Evolutionary conservation across 768 basidiomycete genomes (phyloP).

Genomic region (Russula lepida): DNA sequence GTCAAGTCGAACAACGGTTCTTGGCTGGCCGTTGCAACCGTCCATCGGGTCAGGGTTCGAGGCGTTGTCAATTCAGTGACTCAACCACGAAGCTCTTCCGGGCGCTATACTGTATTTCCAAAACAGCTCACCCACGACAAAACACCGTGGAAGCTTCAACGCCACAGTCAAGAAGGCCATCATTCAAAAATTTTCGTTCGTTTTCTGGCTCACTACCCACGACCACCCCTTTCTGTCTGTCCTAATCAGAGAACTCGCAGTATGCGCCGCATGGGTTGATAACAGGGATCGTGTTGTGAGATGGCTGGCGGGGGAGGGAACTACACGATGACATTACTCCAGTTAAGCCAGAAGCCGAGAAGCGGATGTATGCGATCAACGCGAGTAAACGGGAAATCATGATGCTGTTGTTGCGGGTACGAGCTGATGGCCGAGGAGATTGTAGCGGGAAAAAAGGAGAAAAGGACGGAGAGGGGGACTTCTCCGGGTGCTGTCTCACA

Average conservation of each 20-base stretch:
- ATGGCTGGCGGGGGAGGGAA: neutral
- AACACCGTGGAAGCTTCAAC: neutral
- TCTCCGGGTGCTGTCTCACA: neutral
- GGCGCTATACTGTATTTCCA: neutral
- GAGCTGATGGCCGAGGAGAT: neutral
- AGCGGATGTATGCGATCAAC: neutral
- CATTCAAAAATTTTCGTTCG: neutral
- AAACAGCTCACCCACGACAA: neutral
- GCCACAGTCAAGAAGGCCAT: neutral
- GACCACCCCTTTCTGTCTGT: neutral
- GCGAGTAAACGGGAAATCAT: neutral
- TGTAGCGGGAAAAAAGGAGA: neutral
- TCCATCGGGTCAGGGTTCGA: neutral
- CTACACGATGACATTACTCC: slow-evolving; percentile 1
- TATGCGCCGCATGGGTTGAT: neutral
- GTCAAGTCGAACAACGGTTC: neutral
- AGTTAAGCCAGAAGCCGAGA: neutral
- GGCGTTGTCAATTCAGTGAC: neutral
- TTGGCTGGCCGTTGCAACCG: neutral
- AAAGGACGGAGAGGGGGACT: neutral
- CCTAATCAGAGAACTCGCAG: neutral
- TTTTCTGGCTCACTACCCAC: too few species aligned
- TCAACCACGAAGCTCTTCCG: neutral
- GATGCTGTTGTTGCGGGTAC: neutral
- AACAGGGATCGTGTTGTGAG: neutral